A percentile compares a stretch with the other conserved stretches of the same genome.
Conservation (phyloP, 805 yeast species). For the Nakazawaea peltata region DNA sequence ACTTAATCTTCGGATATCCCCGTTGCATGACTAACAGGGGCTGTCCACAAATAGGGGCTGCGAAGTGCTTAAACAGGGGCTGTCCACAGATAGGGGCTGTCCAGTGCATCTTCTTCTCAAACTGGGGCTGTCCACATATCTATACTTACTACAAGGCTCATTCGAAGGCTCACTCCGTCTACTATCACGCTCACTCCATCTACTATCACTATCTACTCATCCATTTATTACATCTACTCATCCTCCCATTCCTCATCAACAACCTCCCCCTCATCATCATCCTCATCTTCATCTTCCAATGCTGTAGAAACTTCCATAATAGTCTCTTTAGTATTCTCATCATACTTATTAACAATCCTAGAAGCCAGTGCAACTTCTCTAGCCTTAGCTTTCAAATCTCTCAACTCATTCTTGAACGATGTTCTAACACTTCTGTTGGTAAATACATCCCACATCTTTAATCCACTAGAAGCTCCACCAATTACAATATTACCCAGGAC, state of each 20-base stretch:
- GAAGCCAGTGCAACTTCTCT: constrained; percentile 47
- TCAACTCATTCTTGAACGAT: constrained; percentile 54
- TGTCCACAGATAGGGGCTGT: no score
- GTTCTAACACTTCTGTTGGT: constrained; percentile 72
- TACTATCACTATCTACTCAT: no score
- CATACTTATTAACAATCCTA: constrained; percentile 69
- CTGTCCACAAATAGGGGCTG: no score
- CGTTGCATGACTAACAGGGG: no score
- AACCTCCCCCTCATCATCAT: constrained; percentile 28
- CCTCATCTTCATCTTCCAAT: constrained; percentile 49
- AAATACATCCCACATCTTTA: constrained; percentile 91
- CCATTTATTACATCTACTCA: no score
- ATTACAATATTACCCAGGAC: constrained; percentile 76
- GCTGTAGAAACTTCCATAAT: constrained; percentile 59
- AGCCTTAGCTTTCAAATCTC: constrained; percentile 45
- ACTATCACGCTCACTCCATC: no score
- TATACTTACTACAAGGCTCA: no score
- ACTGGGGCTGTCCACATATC: no score
- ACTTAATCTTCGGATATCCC: no score
- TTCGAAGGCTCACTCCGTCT: no score
- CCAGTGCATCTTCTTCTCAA: no score
- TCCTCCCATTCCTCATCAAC: constrained; percentile 9
- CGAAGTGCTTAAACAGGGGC: no score
- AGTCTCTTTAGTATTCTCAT: constrained; percentile 38
- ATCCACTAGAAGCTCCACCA: constrained; percentile 80